Base-by-base conservation (phyloP, 176 grass and related monocot species). In the Carex scoparia region DNA sequence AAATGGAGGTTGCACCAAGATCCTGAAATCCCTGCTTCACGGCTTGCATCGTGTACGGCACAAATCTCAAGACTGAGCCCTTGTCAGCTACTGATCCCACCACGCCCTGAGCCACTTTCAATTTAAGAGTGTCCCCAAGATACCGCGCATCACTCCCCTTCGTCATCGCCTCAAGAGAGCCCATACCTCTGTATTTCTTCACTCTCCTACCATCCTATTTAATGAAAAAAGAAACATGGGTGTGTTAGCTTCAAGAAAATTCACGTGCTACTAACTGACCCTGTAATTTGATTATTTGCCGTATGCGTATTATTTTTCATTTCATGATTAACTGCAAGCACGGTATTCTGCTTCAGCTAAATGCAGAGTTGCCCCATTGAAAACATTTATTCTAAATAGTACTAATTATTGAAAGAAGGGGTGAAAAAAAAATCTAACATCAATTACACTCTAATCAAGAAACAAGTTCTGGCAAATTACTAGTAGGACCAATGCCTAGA, bases 1-100 rank as follows among this genome's bases (percentile, higher is more conserved):
- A 71, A 74, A 99, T 83, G 87, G 96, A 95, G 56, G 86, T 91
- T 81, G 93, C 93, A 55, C 96, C 96, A 60, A 99, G 88, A 87
- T 99, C 96, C 84, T 99, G 96, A 84, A 99, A 94, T 65, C 96
- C 96, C 89, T 95, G 93, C 84, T 94, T 99, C 59, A 95, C 91
- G 62, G 93, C 96, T 88, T 99, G 96, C 91, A 95, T 95, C 14
- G 96, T 99, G 67, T 99, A 99, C 23, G 93, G 96, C 78, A 95
- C 92, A 44, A 99, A 99, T 57, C 89, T 95, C 88, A 99, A 87
- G 8, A 95, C 87, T 42, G 96, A 99, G 61, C 96, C 96, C 73
- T 99, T 95, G 72, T 95, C 96, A 63, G 93, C 87, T 57, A 99
- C 96, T 58, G 93, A 87, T 88, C 93, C 96, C 87, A 99, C 93